Percentiles rank a stretch among this genome's conserved stretches.
phyloP scores from a whole-genome alignment of 2,329 filamentous ascomycete species.

The Ilyonectria mors-panacis region DNA sequence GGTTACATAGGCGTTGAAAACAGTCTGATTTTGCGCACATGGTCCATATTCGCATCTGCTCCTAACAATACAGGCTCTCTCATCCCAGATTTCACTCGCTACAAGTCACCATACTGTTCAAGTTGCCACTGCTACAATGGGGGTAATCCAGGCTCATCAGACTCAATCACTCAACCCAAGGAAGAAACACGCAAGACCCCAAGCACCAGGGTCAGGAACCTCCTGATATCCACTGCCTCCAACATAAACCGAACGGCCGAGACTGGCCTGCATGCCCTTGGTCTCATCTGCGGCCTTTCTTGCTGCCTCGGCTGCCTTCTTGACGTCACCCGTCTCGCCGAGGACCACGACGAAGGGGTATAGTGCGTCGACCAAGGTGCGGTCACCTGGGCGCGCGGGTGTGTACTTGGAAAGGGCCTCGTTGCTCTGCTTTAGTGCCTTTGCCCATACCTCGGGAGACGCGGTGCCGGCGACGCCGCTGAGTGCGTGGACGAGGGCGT shows the following conservation, averaged over 20 bases:
- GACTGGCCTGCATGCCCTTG: conserved; percentile 91
- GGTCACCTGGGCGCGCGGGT: conserved; percentile 88
- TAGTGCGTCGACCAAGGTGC: conserved; percentile 91
- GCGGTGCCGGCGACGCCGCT: conserved; percentile 59
- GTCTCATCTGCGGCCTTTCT: conserved; percentile 84
- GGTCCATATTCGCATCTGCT: conserved; percentile 2
- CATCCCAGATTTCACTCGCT: not conserved
- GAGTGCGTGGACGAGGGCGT: conserved; percentile 80
- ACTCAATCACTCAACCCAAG: conserved; percentile 71
- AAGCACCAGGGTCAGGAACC: conserved; percentile 77
- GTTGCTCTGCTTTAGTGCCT: conserved; percentile 80
- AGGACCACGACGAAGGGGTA: conserved; percentile 88
- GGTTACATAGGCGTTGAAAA: conserved; percentile 59
- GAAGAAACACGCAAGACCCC: conserved; percentile 84
- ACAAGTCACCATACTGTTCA: not conserved
- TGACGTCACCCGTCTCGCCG: conserved; percentile 74
- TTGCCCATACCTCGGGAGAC: conserved; percentile 65
- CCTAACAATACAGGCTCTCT: not conserved
- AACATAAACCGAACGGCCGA: conserved; percentile 72
- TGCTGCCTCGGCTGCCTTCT: conserved; percentile 82
- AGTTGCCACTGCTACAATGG: not conserved
- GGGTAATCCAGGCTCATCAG: conserved; percentile 36
- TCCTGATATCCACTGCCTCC: conserved; percentile 62
- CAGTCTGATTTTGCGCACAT: conserved; percentile 44
- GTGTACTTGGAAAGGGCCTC: conserved; percentile 86